Conservation (phyloP, 768 basidiomycete species). For the Gymnopilus dilepis region DNA sequence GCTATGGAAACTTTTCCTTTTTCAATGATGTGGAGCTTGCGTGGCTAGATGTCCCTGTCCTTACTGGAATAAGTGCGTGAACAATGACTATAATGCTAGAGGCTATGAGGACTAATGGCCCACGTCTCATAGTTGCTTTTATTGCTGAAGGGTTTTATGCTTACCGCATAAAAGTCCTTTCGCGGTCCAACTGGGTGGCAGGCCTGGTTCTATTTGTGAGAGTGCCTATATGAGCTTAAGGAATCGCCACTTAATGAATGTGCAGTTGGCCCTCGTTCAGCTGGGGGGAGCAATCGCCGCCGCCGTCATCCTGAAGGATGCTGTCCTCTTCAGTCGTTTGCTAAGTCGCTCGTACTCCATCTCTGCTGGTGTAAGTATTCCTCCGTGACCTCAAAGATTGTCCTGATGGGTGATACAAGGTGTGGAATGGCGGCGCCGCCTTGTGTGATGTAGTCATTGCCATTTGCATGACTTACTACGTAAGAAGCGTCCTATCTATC, state of each 20-base stretch:
- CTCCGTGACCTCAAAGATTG: background rate
- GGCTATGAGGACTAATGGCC: background rate
- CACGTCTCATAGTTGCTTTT: conserved; percentile 2
- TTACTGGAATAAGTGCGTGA: conserved; percentile 12
- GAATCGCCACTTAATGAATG: background rate
- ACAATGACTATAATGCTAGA: background rate
- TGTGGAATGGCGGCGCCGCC: conserved; percentile 26
- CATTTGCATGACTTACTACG: conserved; percentile 26
- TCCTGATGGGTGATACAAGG: conserved; percentile 2
- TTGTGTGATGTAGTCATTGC: conserved; percentile 27
- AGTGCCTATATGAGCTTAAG: background rate
- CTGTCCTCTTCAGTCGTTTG: conserved; percentile 12
- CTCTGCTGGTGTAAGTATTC: conserved; percentile 3
- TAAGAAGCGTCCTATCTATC: background rate
- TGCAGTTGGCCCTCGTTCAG: conserved; percentile 20
- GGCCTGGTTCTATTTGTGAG: conserved; percentile 1
- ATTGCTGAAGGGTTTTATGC: conserved; percentile 16
- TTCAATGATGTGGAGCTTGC: conserved; percentile 12
- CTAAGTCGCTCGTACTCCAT: conserved; percentile 11
- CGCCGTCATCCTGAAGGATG: conserved; percentile 13
- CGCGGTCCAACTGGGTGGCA: conserved; percentile 9
- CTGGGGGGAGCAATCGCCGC: conserved; percentile 19
- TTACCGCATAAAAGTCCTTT: conserved; percentile 5
- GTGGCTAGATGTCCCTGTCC: conserved; percentile 13
- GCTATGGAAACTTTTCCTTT: conserved; percentile 10